Conservation (phyloP, 352 stramenopile species). For the Pythium plurisporium region DNA sequence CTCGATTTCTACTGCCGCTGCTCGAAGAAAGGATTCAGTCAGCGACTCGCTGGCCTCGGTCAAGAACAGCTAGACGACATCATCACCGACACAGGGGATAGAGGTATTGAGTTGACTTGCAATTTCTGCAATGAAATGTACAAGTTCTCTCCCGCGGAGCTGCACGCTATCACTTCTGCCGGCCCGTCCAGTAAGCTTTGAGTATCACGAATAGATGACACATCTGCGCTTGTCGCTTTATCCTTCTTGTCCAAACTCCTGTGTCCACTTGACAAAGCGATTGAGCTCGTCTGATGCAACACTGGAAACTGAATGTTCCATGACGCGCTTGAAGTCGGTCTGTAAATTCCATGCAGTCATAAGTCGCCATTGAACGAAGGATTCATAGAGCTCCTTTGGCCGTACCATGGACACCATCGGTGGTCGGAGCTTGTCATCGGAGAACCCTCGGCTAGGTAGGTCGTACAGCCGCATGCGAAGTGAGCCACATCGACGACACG, state of each 20-base stretch:
- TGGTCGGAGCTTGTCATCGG: slow-evolving; percentile 78
- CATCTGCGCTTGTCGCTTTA: slow-evolving; percentile 26
- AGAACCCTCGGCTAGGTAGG: slow-evolving; percentile 73
- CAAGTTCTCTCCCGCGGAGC: slow-evolving; percentile 48
- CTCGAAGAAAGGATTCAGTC: slow-evolving; percentile 63
- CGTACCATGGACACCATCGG: slow-evolving; percentile 85
- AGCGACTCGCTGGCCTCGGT: slow-evolving; percentile 50
- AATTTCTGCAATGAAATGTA: slow-evolving; percentile 86
- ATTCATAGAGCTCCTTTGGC: background rate
- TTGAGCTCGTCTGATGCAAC: slow-evolving; percentile 97
- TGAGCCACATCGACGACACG: slow-evolving; percentile 66
- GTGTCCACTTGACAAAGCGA: slow-evolving; percentile 98
- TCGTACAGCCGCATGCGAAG: slow-evolving; percentile 86
- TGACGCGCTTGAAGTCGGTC: slow-evolving; percentile 94
- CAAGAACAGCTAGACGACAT: slow-evolving; percentile 43
- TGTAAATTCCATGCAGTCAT: slow-evolving; percentile 22
- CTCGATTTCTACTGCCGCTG: slow-evolving; percentile 85
- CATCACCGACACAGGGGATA: slow-evolving; percentile 38
- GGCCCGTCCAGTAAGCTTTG: slow-evolving; percentile 13
- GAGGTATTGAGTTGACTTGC: slow-evolving; percentile 69
- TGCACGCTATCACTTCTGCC: slow-evolving; percentile 28
- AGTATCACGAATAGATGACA: slow-evolving; percentile 7
- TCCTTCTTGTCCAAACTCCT: slow-evolving; percentile 98
- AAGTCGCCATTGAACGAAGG: background rate
- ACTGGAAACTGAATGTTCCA: slow-evolving; percentile 92